phyloP scores from a whole-genome alignment of 371 early-diverging fungal species.

The Lichtheimia hyalospora region DNA sequence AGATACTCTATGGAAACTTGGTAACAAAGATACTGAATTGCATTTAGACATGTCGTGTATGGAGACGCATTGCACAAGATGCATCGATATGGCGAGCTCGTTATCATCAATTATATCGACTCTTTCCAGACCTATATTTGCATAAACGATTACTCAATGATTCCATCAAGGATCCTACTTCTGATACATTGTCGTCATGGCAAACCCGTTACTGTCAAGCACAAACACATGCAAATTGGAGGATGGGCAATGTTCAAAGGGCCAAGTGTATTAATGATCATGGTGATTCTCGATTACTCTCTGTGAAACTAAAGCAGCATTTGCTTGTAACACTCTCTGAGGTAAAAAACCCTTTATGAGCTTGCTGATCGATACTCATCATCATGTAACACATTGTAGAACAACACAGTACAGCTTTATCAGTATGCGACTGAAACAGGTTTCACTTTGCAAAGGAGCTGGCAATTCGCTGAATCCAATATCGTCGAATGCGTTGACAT shows the following conservation, averaged over 20 bases:
- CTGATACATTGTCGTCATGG: constrained; percentile 20
- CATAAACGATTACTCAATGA: constrained; percentile 13
- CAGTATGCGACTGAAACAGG: constrained; percentile 25
- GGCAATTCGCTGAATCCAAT: constrained; percentile 38
- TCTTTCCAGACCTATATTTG: constrained; percentile 35
- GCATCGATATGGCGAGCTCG: constrained; percentile 34
- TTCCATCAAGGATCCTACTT: background rate
- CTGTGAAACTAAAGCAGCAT: constrained; percentile 33
- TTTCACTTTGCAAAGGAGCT: constrained; percentile 23
- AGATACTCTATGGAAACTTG: background rate
- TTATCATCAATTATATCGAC: constrained; percentile 21
- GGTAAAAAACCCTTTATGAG: constrained; percentile 16
- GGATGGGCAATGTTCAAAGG: constrained; percentile 42
- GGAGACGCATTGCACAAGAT: constrained; percentile 37
- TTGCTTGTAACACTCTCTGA: constrained; percentile 39
- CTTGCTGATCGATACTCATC: background rate
- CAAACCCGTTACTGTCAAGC: constrained; percentile 41
- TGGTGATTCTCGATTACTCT: constrained; percentile 26
- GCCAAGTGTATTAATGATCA: constrained; percentile 22
- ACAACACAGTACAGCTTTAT: constrained; percentile 36
- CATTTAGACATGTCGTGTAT: constrained; percentile 43
- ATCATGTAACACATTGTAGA: constrained; percentile 15
- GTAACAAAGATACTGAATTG: too few species aligned
- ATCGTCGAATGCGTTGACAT: constrained; percentile 46
- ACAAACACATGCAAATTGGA: constrained; percentile 39